Base-by-base conservation (phyloP, 768 basidiomycete genomes). In the Rhizopogon vesiculosus region DNA sequence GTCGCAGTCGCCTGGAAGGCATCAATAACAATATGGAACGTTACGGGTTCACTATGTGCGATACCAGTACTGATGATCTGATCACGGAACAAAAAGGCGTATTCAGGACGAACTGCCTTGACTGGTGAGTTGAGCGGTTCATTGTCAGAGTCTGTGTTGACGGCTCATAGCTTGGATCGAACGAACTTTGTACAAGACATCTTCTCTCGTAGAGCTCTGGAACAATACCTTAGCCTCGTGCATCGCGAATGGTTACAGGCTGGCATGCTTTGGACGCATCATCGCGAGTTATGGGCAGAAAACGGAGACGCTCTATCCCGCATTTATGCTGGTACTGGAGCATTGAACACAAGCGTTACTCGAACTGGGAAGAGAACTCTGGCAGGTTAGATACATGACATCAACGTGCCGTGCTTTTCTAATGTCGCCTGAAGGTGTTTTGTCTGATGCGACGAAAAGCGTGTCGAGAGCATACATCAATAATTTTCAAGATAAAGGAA, bases 101-200 rank as follows among this genome's bases (percentile, higher is more conserved):
- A 16, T 98, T 98, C 68, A 80, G 97, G 57, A 93, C 91, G 28
- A 98, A 98, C 66, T 99, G 97, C 65, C 74, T 97, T 50, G 96
- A 98, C 67, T 97, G 93, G 95, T 93, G 63, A 58, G 54, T 35
- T 29, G n/a, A 46, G 19, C n/a, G 2, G 51, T 18, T 33, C 18
- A 8, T 16, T 1, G 22, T 48, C 31, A 45, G 18, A 12, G 35
- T 25, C 42, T 62, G 54, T 61, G 48, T 55, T 42, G 42, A 31
- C 48, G 52, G 28, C 56, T 7, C 16, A 57, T 48, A 97, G 97
- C 69, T 75, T 99, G 60, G 96, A 99, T 64, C 86, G 97, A 40
- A 99, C 97, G 4, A 99, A 99, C 69, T 96, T 98, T 61, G 87
- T 97, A 1, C 91, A 99, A 71, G 96, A 98, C 64, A 93, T 97